Percentiles rank a stretch among this genome's conserved stretches.
These are phyloP conservation scores for Gracilaria gracilis DNA, from an alignment of 23 red algal species.

Conservation along the genomic window DNA sequence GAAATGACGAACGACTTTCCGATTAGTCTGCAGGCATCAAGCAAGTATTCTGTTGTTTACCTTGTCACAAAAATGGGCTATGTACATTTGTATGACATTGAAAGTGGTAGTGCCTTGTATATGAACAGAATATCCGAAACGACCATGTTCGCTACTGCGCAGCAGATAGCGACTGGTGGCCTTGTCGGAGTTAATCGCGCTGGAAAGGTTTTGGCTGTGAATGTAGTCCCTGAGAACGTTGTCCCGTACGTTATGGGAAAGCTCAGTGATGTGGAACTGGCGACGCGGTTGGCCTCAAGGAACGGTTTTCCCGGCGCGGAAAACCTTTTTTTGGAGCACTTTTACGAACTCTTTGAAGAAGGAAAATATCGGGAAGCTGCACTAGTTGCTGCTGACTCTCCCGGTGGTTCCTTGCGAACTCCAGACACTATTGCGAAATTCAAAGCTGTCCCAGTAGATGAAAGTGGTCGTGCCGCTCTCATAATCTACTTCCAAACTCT, in stretches of 20 bases:
- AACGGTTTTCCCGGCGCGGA: slow-evolving; percentile 98
- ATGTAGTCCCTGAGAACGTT: slow-evolving; percentile 68
- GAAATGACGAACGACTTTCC: slow-evolving; percentile 88
- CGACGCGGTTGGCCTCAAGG: slow-evolving; percentile 86
- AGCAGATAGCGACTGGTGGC: slow-evolving; percentile 77
- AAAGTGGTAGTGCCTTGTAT: slow-evolving; percentile 90
- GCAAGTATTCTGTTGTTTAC: slow-evolving; percentile 82
- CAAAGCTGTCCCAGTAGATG: slow-evolving; percentile 83
- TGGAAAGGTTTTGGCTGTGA: slow-evolving; percentile 85
- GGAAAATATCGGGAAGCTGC: slow-evolving; percentile 96
- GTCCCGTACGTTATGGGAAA: slow-evolving; percentile 93
- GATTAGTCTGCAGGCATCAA: slow-evolving; percentile 87
- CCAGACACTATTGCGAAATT: slow-evolving; percentile 93
- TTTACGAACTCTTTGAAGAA: slow-evolving; percentile 89
- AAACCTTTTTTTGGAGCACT: slow-evolving; percentile 90
- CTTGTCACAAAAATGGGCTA: slow-evolving; percentile 97
- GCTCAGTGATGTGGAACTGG: slow-evolving; percentile 90
- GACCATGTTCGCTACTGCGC: slow-evolving; percentile 83
- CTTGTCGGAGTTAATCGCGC: slow-evolving; percentile 91
- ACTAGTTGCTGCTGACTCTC: slow-evolving; percentile 94
- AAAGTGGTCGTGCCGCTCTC: slow-evolving; percentile 79
- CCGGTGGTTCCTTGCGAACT: slow-evolving; percentile 87
- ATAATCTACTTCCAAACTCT: slow-evolving; percentile 98
- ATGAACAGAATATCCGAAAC: slow-evolving; percentile 97
- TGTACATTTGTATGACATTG: slow-evolving; percentile 93